These are phyloP conservation scores for Verticillium tricorpus DNA, from an alignment of 2,329 filamentous ascomycete species.

Conservation along the genomic window DNA sequence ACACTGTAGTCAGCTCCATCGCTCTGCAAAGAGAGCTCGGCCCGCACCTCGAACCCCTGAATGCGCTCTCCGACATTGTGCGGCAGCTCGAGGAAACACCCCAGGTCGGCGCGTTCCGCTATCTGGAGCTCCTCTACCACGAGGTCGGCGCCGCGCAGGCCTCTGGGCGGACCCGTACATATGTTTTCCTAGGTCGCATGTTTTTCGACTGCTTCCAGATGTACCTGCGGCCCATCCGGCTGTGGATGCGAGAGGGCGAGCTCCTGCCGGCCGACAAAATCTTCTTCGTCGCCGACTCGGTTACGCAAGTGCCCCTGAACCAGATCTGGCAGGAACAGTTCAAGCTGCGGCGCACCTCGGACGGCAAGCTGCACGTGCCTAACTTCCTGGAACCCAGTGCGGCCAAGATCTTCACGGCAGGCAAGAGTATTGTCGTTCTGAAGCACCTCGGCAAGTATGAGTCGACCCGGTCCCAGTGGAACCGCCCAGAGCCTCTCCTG, in stretches of 20 bases:
- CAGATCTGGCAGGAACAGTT: conserved; percentile 76
- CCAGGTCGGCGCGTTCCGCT: conserved; percentile 57
- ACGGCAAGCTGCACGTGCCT: conserved; percentile 63
- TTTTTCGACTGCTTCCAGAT: conserved; percentile 80
- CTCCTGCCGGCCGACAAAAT: conserved; percentile 60
- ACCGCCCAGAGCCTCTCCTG: conserved; percentile 40
- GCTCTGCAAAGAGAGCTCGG: conserved; percentile 55
- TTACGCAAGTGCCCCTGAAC: conserved; percentile 51
- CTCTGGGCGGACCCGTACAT: conserved; percentile 57
- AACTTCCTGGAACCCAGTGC: conserved; percentile 68
- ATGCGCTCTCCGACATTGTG: conserved; percentile 58
- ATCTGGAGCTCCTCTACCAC: conserved; percentile 74
- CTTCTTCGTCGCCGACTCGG: conserved; percentile 64
- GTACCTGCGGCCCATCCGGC: conserved; percentile 73
- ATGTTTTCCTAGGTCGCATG: conserved; percentile 59
- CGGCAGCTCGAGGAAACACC: conserved; percentile 46
- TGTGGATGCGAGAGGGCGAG: conserved; percentile 81
- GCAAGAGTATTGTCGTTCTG: conserved; percentile 85
- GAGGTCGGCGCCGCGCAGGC: conserved; percentile 66
- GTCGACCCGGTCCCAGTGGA: conserved; percentile 23
- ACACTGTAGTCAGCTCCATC: conserved; percentile 63
- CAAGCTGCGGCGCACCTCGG: conserved; percentile 55
- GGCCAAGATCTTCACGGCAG: conserved; percentile 74
- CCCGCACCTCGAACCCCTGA: conserved; percentile 48
- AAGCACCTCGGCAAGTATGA: conserved; percentile 60